These are phyloP conservation scores for Aspergillus panamensis DNA, from an alignment of 495 filamentous ascomycete genomes.

Conservation along the genomic window DNA sequence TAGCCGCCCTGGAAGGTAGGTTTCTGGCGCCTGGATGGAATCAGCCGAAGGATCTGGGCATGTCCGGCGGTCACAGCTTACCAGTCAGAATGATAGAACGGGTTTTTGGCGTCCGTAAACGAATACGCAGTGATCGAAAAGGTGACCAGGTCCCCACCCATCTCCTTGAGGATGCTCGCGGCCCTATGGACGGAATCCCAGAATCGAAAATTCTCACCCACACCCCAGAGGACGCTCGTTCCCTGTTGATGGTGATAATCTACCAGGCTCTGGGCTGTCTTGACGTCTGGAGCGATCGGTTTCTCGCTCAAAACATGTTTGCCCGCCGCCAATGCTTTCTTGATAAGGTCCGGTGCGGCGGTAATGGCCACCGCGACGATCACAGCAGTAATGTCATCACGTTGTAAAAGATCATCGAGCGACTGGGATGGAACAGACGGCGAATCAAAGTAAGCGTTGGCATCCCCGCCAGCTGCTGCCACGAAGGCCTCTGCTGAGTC, in stretches of 20 bases:
- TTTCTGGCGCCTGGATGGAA: slow-evolving; percentile 50
- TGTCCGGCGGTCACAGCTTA: neutral
- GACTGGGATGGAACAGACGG: slow-evolving; percentile 1
- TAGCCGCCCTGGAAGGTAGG: slow-evolving; percentile 69
- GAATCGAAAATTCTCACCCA: slow-evolving; percentile 70
- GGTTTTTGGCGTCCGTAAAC: neutral
- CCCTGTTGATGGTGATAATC: slow-evolving; percentile 44
- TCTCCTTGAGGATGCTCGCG: neutral
- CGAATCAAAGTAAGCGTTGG: slow-evolving; percentile 19
- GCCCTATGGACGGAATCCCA: neutral
- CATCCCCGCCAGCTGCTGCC: slow-evolving; percentile 3
- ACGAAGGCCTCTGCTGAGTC: slow-evolving; percentile 14
- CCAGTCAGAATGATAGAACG: slow-evolving; percentile 1
- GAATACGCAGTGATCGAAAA: neutral
- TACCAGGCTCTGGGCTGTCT: slow-evolving; percentile 53
- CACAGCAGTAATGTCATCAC: slow-evolving; percentile 24
- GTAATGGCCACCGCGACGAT: slow-evolving; percentile 24
- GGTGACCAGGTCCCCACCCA: neutral
- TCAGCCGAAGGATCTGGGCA: neutral
- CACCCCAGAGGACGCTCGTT: slow-evolving; percentile 34
- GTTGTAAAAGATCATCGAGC: slow-evolving; percentile 24
- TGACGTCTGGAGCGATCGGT: slow-evolving; percentile 59
- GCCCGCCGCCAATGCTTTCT: slow-evolving; percentile 17
- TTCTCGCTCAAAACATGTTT: slow-evolving; percentile 53
- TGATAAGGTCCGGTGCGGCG: slow-evolving; percentile 21